Evolutionary conservation across 2,329 filamentous ascomycete species (phyloP), one percentile per base, ranked within the genome.

Genomic region (Fusarium sp.): DNA sequence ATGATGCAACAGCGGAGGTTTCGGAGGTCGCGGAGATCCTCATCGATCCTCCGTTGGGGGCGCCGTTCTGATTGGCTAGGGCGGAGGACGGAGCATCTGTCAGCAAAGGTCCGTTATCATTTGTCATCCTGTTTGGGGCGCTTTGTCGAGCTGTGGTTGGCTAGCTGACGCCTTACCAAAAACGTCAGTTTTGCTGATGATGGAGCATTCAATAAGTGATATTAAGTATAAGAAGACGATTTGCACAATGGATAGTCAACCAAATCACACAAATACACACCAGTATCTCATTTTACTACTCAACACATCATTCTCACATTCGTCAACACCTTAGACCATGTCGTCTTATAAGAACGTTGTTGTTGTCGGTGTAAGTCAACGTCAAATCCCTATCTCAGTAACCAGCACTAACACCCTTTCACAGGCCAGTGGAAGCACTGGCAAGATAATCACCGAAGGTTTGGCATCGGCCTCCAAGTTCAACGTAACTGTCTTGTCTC

Each of bases 381-480:
- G 3, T 10, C 8, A 20, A 21, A 33, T 18, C 1, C 15, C 6
- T 1, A 5, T 3, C 3, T 9, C 2, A 1, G 1, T 5, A 11
- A 5, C 8, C 6, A 7, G 4, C 1, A 38, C 18, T 55, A 20
- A 58, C 11, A 29, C 6, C 2, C 1, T 7, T 3, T 2, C 0
- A 9, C 11, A 58, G 55, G 55, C 55, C 10, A 58, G 55, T 7
- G 55, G 55, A 37, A 58, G 8, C 29, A 58, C 38, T 18, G 55
- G 55, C 6, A 55, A 33, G 15, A 44, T 58, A 10, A 58, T 58
- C 6, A 23, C 43, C 3, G 39, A 38, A 4, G 48, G 48, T 6
- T 15, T 58, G 3, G 13, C 15, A 1, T 15, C 48, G 1, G 10
- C 26, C 9, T 10, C 38, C 4, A 24, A 29, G 0, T 55, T 37